phyloP scores from a whole-genome alignment of 495 filamentous ascomycete genomes.

The Physcia stellaris region DNA sequence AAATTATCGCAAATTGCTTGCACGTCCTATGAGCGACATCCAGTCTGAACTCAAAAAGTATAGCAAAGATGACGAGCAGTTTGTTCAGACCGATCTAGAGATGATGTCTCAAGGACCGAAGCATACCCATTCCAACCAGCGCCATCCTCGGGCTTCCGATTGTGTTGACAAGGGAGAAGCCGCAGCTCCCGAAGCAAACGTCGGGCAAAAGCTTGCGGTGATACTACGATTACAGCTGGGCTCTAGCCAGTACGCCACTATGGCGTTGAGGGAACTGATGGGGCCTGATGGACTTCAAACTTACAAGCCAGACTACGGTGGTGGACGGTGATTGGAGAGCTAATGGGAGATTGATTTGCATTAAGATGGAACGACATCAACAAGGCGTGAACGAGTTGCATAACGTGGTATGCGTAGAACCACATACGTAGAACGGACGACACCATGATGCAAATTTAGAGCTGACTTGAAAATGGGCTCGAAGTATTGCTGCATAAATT shows the following conservation, averaged over 20 bases:
- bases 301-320: slow-evolving; percentile 52
- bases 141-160: slow-evolving; percentile 4
- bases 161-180: slow-evolving; percentile 9
- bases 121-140: background rate
- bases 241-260: slow-evolving; percentile 83
- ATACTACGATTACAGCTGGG: slow-evolving; percentile 75
- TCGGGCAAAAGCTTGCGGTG: slow-evolving; percentile 56
- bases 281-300: slow-evolving; percentile 44
- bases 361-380: no score
- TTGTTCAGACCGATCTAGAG: slow-evolving; percentile 76
- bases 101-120: slow-evolving; percentile 19
- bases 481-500: no score
- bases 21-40: slow-evolving; percentile 41
- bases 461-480: no score
- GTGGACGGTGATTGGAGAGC: slow-evolving; percentile 27
- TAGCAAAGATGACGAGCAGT: slow-evolving; percentile 56
- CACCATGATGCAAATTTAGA: no score
- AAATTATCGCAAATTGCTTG: slow-evolving; percentile 72
- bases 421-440: no score
- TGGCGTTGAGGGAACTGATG: slow-evolving; percentile 81
- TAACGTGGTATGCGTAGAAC: no score
- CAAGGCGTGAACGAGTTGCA: no score
- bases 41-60: slow-evolving; percentile 59
- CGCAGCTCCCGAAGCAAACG: slow-evolving; percentile 5
- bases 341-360: no score